phyloP scores from a whole-genome alignment of 805 yeast species.

The Yarrowia sp. region DNA sequence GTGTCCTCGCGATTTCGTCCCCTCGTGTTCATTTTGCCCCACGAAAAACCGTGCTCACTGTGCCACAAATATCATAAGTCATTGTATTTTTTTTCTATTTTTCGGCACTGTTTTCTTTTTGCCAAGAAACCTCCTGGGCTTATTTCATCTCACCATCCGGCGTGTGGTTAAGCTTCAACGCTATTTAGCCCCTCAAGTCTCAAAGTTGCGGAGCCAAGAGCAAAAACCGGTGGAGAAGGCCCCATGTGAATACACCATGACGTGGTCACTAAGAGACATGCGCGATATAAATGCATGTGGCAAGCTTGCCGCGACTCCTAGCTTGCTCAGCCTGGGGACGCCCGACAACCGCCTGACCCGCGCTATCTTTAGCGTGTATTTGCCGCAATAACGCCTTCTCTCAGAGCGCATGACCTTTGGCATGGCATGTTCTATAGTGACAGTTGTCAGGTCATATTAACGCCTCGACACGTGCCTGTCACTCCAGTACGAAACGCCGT shows the following conservation, averaged over 20 bases:
- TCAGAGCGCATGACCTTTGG: no score
- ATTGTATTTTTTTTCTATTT: background rate
- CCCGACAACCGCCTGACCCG: no score
- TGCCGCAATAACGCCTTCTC: no score
- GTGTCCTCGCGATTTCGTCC: background rate
- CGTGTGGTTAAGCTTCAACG: background rate
- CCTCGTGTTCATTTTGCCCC: no score
- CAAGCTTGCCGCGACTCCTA: no score
- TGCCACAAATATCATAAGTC: background rate
- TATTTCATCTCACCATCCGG: background rate
- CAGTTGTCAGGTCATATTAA: no score
- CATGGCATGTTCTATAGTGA: no score
- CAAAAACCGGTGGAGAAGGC: background rate
- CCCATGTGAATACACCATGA: constrained; percentile 18
- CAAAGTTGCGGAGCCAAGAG: constrained; percentile 19
- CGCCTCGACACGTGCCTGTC: no score
- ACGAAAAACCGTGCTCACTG: background rate
- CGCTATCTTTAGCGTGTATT: no score
- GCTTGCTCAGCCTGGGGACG: no score
- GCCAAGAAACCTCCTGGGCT: constrained; percentile 11
- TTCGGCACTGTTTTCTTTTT: background rate
- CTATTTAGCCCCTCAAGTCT: constrained; percentile 2
- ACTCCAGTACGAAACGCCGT: no score
- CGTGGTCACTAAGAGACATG: constrained; percentile 1
- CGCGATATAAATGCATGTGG: constrained; percentile 42